These are phyloP conservation scores for Globisporangium irregulare DNA, from an alignment of 352 stramenopile genomes.

Conservation along the genomic window DNA sequence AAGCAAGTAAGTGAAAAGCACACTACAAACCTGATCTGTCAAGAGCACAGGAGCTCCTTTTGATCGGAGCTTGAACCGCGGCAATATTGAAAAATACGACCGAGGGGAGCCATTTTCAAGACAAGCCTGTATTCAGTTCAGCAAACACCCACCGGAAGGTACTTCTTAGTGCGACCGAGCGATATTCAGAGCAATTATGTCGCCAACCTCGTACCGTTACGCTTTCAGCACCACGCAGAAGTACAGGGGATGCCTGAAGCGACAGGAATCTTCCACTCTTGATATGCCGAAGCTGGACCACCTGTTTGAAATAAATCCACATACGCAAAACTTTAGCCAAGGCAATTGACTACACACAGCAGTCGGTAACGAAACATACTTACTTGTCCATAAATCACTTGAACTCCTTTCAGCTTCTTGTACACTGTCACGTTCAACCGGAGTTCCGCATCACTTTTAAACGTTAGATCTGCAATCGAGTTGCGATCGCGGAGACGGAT, in stretches of 20 bases:
- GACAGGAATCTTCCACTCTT: conserved; percentile 62
- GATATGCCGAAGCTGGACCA: conserved; percentile 56
- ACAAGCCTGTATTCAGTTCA: conserved; percentile 25
- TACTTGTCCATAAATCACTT: conserved; percentile 71
- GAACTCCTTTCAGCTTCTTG: conserved; percentile 53
- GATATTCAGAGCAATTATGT: background rate
- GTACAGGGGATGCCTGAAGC: conserved; percentile 40
- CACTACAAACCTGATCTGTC: conserved; percentile 49
- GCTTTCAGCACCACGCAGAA: conserved; percentile 52
- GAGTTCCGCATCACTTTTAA: conserved; percentile 66
- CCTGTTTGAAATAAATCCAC: conserved; percentile 22
- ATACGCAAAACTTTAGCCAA: background rate
- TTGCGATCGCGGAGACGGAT: conserved; percentile 21
- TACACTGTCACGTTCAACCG: conserved; percentile 72
- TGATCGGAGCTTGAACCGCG: conserved; percentile 61
- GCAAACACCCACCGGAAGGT: too few species aligned
- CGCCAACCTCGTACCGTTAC: conserved; percentile 30
- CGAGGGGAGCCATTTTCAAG: conserved; percentile 41
- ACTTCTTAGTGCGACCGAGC: background rate
- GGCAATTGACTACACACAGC: background rate
- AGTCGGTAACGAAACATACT: background rate
- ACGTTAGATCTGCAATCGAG: conserved; percentile 47
- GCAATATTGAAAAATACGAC: conserved; percentile 51
- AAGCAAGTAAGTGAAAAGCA: background rate
- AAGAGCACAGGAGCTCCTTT: conserved; percentile 62